Base-by-base conservation (phyloP, 208 protist genomes). In the Trypanosoma mega region DNA sequence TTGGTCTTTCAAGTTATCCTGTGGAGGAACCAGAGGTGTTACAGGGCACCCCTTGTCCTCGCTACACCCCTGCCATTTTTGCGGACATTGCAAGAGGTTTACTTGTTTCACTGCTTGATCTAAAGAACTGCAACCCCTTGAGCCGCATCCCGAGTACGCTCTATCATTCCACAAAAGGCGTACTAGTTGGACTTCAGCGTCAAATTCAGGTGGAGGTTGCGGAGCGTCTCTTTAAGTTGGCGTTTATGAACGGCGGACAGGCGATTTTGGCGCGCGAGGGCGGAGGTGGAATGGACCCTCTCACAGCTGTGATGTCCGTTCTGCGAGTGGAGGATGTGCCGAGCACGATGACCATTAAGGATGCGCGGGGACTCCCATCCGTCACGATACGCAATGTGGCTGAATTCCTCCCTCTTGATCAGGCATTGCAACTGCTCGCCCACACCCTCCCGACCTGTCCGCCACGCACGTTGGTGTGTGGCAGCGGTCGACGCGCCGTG, bases 81-180 rank as follows among this genome's bases (percentile, higher is more conserved):
- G 72, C 30, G 18, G 85, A 94, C 63, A 90, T 90, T 8, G 94
- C 89, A 33, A 78, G 80, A 41, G 84, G 60, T 23, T 66, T 96
- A 27, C 70, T 90, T 39, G 33, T 95, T 2, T 80, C 77, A 1
- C 74, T 93, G 54, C 74, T 97, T 1, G 94, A 98, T 54, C 51
- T 96, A 16, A 74, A 83, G 21, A 63, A 72, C 18, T 49, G 79
- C 34, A 98, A 98, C 65, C 90, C 92, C 1, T 24, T 74, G 26
- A 89, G 80, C 45, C 78, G 87, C 21, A 51, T 97, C 6, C 53
- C 81, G 20, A 43, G 63, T 4, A 84, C 84, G n/a, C 55, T 66
- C 21, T 90, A 72, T 51, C 75, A 82, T 48, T 84, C 68, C 49
- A 53, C 73, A 34, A 67, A 73, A 14, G 87, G 86, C 3, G 37